Conservation (phyloP, 2,329 filamentous ascomycete species). For the Neoscytalidium dimidiatum region DNA sequence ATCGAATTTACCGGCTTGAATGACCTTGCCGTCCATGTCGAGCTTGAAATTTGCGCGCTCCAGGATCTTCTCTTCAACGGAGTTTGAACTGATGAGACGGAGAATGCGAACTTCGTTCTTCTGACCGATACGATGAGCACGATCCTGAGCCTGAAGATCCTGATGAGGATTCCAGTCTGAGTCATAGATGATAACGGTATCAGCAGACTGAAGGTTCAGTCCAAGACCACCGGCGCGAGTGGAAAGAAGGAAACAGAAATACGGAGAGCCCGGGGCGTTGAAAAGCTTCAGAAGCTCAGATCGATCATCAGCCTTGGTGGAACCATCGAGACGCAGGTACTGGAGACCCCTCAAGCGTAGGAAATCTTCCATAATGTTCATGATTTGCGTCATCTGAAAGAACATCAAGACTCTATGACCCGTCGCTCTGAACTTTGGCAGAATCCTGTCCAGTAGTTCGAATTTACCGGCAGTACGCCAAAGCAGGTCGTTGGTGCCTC, state of each 20-base stretch:
- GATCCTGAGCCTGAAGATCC: constrained; percentile 98
- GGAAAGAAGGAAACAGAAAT: constrained; percentile 98
- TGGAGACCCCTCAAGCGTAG: constrained; percentile 78
- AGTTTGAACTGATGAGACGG: constrained; percentile 92
- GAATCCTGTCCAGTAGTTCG: constrained; percentile 84
- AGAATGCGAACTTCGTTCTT: constrained; percentile 99
- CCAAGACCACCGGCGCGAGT: constrained; percentile 97
- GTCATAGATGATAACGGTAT: constrained; percentile 99
- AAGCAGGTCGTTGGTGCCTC: constrained; percentile 84
- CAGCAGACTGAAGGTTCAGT: constrained; percentile 94
- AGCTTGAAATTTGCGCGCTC: constrained; percentile 97
- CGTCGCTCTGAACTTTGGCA: constrained; percentile 89
- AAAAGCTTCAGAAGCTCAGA: constrained; percentile 87
- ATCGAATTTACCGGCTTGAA: constrained; percentile 98
- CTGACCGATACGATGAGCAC: constrained; percentile 98
- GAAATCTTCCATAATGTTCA: constrained; percentile 99
- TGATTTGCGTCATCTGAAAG: constrained; percentile 99
- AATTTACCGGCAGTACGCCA: constrained; percentile 98
- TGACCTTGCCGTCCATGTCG: constrained; percentile 99
- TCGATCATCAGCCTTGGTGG: constrained; percentile 95
- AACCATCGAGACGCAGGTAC: constrained; percentile 92
- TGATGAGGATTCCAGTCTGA: constrained; percentile 99
- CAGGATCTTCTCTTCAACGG: constrained; percentile 97
- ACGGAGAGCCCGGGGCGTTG: constrained; percentile 86
- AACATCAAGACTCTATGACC: constrained; percentile 98